Evolutionary conservation across 1,139 yeast species (phyloP), one percentile per base, ranked within the genome.

Genomic region (Lodderomyces oxycetoniae): DNA sequence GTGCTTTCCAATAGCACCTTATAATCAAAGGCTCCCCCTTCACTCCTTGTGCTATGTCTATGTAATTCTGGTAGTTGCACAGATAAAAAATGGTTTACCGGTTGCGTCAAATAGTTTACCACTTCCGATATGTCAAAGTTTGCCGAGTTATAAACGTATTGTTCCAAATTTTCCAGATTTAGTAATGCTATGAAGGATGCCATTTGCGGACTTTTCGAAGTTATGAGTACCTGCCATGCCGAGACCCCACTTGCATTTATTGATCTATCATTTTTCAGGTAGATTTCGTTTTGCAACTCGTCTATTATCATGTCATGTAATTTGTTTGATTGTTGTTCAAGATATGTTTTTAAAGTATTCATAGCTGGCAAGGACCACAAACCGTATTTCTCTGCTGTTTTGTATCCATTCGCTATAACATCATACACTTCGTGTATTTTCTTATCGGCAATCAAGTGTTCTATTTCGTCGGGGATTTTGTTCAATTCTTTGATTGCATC

Each of bases 231-330:
- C 20, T 54, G 55, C 68, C 68, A 62, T 3, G 59, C 44, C 8
- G 34, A 26, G 9, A 20, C 34, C 3, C 34, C 34, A 6, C 22
- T 26, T 4, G 14, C 26, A 25, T 44, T 38, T 3, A 38, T 38
- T 11, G 44, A 42, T n/a, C 35, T 17, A 15, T 28, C 33, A 10
- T 28, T 24, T 46, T 80, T 83, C 36, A 85, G 64, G 51, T 85
- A 89, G 13, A 88, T 64, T 39, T 86, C 84, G 38, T 71, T 74
- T 42, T 78, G 81, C 28, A 88, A 61, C 51, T 88, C 96, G 44
- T 85, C 95, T 14, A 86, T 64, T 17, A 88, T 63, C 49, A 77
- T 77, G 37, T 81, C 87, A 48, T 83, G 82, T 30, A 89, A 57
- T 34, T 71, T 70, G 49, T 67, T 79, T 28, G 79, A 77, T 47